Conservation (phyloP, 306 rosid species). For the Rosa rugosa region DNA sequence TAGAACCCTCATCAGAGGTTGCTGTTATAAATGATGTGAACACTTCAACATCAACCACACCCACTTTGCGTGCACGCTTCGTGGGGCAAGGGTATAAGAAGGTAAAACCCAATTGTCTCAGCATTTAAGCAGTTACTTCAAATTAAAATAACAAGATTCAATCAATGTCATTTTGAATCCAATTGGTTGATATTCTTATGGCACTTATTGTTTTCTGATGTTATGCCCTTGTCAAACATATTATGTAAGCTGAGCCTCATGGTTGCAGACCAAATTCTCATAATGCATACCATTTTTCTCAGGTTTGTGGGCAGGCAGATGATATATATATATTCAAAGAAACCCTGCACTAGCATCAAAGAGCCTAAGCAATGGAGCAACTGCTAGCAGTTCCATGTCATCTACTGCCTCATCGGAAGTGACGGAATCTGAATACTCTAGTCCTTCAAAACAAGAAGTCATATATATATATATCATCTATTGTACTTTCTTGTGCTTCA, state of each 20-base stretch:
- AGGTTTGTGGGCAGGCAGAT: slow-evolving; percentile 84
- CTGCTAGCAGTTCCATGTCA: too few relatives aligned
- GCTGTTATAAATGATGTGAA: slow-evolving; percentile 28
- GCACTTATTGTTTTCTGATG: not conserved
- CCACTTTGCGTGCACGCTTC: slow-evolving; percentile 57
- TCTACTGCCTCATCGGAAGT: too few relatives aligned
- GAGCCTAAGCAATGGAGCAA: too few relatives aligned
- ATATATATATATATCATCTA: too few relatives aligned
- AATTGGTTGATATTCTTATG: too few relatives aligned
- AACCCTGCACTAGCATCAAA: too few relatives aligned
- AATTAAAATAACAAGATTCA: not conserved
- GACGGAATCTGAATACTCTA: too few relatives aligned
- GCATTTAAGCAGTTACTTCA: slow-evolving; percentile 8
- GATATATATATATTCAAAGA: slow-evolving; percentile 6
- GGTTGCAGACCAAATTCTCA: not conserved
- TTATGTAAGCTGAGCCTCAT: not conserved
- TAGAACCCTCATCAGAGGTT: slow-evolving; percentile 41
- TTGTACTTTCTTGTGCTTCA: too few relatives aligned
- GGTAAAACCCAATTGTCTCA: slow-evolving; percentile 40
- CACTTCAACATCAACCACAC: slow-evolving; percentile 27
- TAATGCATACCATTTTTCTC: slow-evolving; percentile 6
- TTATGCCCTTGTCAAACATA: not conserved
- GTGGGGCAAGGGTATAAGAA: slow-evolving; percentile 93
- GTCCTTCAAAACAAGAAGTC: too few relatives aligned
- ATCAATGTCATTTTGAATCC: too few relatives aligned